Evolutionary conservation across 2,329 filamentous ascomycete genomes (phyloP).

Genomic region (Epichloe sp.): DNA sequence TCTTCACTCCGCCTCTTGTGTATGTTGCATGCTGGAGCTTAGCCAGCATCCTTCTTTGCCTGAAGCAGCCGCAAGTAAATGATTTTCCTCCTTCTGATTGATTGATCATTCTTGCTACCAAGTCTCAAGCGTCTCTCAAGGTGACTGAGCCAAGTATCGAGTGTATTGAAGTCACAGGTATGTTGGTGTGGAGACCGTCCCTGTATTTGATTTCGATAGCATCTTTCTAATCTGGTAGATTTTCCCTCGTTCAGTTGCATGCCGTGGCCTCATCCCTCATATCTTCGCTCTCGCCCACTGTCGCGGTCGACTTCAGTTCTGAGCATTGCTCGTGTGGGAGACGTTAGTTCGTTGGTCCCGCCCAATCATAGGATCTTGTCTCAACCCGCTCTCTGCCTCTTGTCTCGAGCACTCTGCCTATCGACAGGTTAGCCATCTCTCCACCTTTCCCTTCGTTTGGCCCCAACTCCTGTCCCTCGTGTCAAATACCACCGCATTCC

Average conservation of each 20-base stretch:
- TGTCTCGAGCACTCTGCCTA: conserved; percentile 20
- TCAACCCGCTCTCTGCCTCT: conserved; percentile 32
- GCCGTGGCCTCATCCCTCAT: conserved; percentile 22
- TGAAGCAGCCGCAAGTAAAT: not conserved
- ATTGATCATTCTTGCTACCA: not conserved
- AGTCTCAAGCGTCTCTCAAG: not conserved
- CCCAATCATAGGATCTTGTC: conserved; percentile 33
- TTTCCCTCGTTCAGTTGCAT: conserved; percentile 21
- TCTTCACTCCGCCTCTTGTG: not conserved
- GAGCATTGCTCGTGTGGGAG: conserved; percentile 40
- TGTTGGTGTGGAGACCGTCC: conserved; percentile 8
- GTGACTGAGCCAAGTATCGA: not conserved
- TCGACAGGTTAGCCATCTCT: conserved; percentile 38
- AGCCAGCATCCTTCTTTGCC: not conserved
- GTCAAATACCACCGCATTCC: conserved; percentile 13
- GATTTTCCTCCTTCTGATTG: not conserved
- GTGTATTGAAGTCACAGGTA: conserved; percentile 12
- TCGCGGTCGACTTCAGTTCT: conserved; percentile 29
- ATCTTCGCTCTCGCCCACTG: conserved; percentile 26
- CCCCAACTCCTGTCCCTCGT: conserved; percentile 7
- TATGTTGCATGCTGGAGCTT: not conserved
- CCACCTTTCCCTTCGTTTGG: conserved; percentile 6
- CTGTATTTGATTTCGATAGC: conserved; percentile 7
- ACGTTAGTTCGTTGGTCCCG: conserved; percentile 53
- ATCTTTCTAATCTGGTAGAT: conserved; percentile 6